A percentile compares a stretch with the other conserved stretches of the same genome.
phyloP scores from a whole-genome alignment of 148 eudicot genomes.

The Agrostemma githago region DNA sequence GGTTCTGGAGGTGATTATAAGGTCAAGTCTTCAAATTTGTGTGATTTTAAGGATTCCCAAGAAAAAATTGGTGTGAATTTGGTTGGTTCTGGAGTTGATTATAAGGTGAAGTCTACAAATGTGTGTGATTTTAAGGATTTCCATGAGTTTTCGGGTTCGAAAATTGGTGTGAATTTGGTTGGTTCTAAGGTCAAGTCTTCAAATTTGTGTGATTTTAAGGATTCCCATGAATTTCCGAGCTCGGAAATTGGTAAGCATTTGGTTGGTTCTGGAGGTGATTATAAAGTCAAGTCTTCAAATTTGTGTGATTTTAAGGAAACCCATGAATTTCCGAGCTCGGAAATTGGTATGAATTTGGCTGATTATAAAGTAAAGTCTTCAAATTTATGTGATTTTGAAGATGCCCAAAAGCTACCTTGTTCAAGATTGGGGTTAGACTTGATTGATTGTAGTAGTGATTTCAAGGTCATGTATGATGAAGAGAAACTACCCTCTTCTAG shows the following conservation, averaged over 20 bases:
- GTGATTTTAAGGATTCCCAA: slow-evolving; percentile 12
- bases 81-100: background rate
- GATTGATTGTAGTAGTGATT: background rate
- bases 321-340: slow-evolving; percentile 15
- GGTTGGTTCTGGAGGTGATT: background rate
- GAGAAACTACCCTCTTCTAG: slow-evolving; percentile 11
- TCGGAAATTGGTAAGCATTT: background rate
- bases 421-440: slow-evolving; percentile 9
- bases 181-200: background rate
- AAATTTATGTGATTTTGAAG: background rate
- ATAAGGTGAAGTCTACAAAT: background rate
- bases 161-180: slow-evolving; percentile 1
- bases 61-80: slow-evolving; percentile 6
- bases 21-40: background rate
- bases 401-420: background rate
- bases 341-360: background rate
- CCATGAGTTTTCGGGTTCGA: slow-evolving; percentile 24
- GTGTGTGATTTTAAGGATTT: slow-evolving; percentile 7
- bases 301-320: background rate
- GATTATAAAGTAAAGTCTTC: no score
- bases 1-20: slow-evolving; percentile 1
- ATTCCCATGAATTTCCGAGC: slow-evolving; percentile 17
- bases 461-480: slow-evolving; percentile 7
- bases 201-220: background rate
- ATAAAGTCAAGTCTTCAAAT: background rate